Evolutionary conservation across 352 stramenopile genomes (phyloP), one percentile per base, ranked within the genome.

Genomic region (Phytophthora colocasiae): DNA sequence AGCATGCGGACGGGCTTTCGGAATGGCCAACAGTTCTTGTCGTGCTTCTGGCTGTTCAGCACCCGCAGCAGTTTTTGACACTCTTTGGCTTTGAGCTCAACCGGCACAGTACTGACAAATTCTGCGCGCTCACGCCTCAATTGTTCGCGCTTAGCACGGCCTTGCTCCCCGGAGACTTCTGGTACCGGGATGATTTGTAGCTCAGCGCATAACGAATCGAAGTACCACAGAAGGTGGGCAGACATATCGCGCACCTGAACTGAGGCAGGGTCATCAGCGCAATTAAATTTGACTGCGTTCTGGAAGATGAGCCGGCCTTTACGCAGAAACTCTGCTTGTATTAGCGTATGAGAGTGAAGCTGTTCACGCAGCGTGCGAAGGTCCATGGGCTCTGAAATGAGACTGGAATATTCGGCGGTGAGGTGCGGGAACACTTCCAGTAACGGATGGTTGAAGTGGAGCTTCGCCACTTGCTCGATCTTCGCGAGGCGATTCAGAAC

Each of bases 1-100:
- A 96, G 58, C 46, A 90, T 75, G 26, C 78, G 64, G 26, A 91
- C 88, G 31, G 88, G 75, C 38, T 96, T 93, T 22, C 86, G 81
- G 65, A 96, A 96, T 9, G 88, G 88, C 88, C 88, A 95, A 58
- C 81, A 92, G 58, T 92, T 89, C 58, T 94, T 95, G 64, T 93
- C 83, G 48, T 95, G 78, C 71, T 96, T 96, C 52, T 96, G 88
- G 51, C 82, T 93, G 54, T 91, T 89, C n/a, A 96, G 68, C 10
- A 90, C 83, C 7, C 84, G 80, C 31, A 96, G 67, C 26, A 96
- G 47, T 51, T 92, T 93, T 47, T 89, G 73, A 40, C 83, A 93
- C 61, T 96, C 88, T 51, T 90, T 93, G 2, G 85, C 81, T 66
- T 95, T 96, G 14, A 88, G 71, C 49, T 96, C 87, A 58, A 94